These are phyloP conservation scores for Pachysandra terminalis DNA, from an alignment of 164 flowering plant species.

Conservation along the genomic window DNA sequence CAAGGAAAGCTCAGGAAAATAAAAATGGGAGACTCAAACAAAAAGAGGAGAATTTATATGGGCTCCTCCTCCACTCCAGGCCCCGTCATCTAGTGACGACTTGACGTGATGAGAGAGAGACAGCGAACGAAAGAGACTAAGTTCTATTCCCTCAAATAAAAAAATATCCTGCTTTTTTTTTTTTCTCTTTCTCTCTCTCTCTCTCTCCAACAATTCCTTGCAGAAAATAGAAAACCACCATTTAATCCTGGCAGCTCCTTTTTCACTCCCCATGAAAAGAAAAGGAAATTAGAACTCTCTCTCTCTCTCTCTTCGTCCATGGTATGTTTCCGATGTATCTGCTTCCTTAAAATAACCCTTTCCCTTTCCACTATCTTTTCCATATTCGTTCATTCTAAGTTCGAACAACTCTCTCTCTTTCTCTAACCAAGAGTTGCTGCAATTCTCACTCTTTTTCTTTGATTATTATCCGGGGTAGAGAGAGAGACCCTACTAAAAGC, in stretches of 20 bases:
- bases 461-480: conserved; percentile 25
- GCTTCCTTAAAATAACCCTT: conserved; percentile 46
- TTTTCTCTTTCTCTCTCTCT: too few relatives aligned
- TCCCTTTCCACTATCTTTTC: conserved; percentile 38
- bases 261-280: conserved; percentile 16
- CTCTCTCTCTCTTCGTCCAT: conserved; percentile 18
- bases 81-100: not conserved
- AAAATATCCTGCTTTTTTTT: too few relatives aligned
- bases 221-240: conserved; percentile 18
- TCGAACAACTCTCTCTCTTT: conserved; percentile 18
- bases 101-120: conserved; percentile 23
- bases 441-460: not conserved
- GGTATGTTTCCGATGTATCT: conserved; percentile 29
- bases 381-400: conserved; percentile 36
- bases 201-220: conserved; percentile 48
- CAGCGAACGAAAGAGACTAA: conserved; percentile 13
- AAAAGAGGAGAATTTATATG: too few relatives aligned
- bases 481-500: conserved; percentile 23
- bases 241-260: conserved; percentile 1
- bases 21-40: too few relatives aligned
- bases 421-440: too few relatives aligned
- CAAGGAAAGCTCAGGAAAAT: too few relatives aligned
- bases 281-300: conserved; percentile 7
- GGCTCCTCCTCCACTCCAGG: too few relatives aligned
- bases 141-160: conserved; percentile 22